Evolutionary conservation across 192 early-diverging fungal genomes (phyloP).

Genomic region (Backusella psychrophila): DNA sequence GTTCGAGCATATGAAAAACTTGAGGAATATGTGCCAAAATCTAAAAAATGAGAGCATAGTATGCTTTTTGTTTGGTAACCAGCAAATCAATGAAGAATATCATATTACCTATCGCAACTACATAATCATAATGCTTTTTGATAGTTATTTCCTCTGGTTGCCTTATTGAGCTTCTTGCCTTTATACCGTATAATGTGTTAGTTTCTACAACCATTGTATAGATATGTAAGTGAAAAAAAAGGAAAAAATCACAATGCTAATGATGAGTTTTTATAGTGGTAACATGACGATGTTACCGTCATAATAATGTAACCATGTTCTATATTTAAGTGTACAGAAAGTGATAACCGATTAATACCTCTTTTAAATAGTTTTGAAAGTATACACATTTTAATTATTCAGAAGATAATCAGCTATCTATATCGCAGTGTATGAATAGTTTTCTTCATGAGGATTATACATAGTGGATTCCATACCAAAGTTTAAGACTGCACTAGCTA

Average conservation of each 20-base stretch:
- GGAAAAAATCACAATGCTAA: neutral
- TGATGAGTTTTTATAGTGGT: neutral
- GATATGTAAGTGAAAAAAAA: neutral
- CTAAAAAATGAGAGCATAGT: neutral
- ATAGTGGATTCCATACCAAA: neutral
- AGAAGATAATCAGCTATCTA: neutral
- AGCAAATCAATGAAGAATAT: neutral
- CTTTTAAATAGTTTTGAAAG: neutral
- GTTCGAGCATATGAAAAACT: neutral
- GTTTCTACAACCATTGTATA: neutral
- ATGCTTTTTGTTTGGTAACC: neutral
- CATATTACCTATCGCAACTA: neutral
- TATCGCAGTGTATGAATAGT: neutral
- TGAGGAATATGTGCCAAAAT: conserved; percentile 2
- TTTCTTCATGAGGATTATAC: neutral
- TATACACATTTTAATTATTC: neutral
- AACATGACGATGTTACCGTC: neutral
- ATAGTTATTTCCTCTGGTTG: neutral
- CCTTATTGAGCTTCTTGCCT: neutral
- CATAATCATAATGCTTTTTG: neutral
- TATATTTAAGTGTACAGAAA: neutral
- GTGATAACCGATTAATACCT: neutral
- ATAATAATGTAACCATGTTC: neutral
- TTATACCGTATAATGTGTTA: neutral
- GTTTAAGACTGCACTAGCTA: neutral